A percentile compares a stretch with the other conserved stretches of the same genome.
Conservation (phyloP, 2,329 filamentous ascomycete species). For the Capronia epimyces region DNA sequence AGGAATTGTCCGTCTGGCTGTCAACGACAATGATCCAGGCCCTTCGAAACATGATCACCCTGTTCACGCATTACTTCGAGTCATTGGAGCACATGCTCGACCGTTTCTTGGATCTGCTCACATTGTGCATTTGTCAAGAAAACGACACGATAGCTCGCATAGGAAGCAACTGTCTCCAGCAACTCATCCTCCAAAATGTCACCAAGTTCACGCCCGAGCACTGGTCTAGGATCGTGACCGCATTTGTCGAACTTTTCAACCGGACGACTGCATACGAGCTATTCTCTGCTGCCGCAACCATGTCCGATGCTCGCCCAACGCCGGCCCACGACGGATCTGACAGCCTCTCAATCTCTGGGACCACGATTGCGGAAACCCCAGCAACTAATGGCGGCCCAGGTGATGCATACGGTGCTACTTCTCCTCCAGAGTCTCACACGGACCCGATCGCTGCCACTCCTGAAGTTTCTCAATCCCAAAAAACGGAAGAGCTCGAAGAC, state of each 20-base stretch:
- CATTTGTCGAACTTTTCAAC: conserved; percentile 93
- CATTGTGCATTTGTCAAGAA: conserved; percentile 96
- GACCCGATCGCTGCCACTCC: conserved; percentile 23
- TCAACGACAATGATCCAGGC: conserved; percentile 99
- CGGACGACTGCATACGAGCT: conserved; percentile 91
- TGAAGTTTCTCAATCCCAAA: conserved; percentile 25
- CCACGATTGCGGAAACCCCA: conserved; percentile 29
- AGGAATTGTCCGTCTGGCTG: conserved; percentile 96
- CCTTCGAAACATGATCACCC: conserved; percentile 92
- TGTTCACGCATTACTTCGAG: conserved; percentile 98
- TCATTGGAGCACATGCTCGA: conserved; percentile 96
- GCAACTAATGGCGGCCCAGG: conserved; percentile 31
- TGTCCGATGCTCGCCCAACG: conserved; percentile 34
- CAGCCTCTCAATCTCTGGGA: conserved; percentile 29
- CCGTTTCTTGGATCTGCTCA: conserved; percentile 88
- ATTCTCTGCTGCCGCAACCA: conserved; percentile 70
- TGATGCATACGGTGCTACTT: conserved; percentile 1
- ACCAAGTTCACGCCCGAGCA: conserved; percentile 80
- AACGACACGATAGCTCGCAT: conserved; percentile 98
- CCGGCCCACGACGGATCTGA: conserved; percentile 22
- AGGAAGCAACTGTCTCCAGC: conserved; percentile 95
- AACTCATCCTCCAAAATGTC: conserved; percentile 93
- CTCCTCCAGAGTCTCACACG: conserved; percentile 23
- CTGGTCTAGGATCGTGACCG: conserved; percentile 90
- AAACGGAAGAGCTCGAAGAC: conserved; percentile 62